Percentiles rank a stretch among this genome's conserved stretches.
Evolutionary conservation across 495 filamentous ascomycete species (phyloP).

Genomic region (Apiosordaria backusii): DNA sequence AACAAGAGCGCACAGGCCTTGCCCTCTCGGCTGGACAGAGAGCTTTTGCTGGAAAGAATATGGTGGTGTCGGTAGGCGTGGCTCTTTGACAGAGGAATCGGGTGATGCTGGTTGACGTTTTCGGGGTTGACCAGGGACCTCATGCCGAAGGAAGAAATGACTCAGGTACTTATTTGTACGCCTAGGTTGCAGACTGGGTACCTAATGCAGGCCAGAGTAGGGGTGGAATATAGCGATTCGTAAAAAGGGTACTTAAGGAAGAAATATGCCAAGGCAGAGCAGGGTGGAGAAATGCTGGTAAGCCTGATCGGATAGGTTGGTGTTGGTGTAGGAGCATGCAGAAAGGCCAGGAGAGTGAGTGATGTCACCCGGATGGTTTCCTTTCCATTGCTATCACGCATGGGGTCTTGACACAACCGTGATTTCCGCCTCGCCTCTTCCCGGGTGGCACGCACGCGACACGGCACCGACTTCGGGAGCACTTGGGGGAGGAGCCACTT

Average conservation of each 20-base stretch:
- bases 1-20: conserved; percentile 20
- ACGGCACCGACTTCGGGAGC: neutral
- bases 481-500: neutral
- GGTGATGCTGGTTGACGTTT: conserved; percentile 9
- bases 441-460: conserved; percentile 1
- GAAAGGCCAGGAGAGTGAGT: neutral
- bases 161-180: neutral
- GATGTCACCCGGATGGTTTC: conserved; percentile 7
- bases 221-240: neutral
- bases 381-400: neutral
- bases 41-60: conserved; percentile 9
- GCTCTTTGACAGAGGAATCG: conserved; percentile 16
- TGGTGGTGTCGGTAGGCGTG: conserved; percentile 16
- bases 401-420: neutral
- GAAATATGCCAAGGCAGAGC: neutral
- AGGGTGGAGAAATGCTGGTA: neutral
- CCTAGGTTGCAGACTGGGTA: neutral
- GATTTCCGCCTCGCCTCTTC: conserved; percentile 3
- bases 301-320: conserved; percentile 3
- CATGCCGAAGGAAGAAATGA: conserved; percentile 3
- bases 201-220: neutral
- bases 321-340: neutral
- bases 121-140: conserved; percentile 16
- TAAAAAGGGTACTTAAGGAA: neutral
- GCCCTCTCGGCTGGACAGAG: conserved; percentile 24